These are phyloP conservation scores for Geranium brycei DNA, from an alignment of 345 rosid species.

Conservation along the genomic window DNA sequence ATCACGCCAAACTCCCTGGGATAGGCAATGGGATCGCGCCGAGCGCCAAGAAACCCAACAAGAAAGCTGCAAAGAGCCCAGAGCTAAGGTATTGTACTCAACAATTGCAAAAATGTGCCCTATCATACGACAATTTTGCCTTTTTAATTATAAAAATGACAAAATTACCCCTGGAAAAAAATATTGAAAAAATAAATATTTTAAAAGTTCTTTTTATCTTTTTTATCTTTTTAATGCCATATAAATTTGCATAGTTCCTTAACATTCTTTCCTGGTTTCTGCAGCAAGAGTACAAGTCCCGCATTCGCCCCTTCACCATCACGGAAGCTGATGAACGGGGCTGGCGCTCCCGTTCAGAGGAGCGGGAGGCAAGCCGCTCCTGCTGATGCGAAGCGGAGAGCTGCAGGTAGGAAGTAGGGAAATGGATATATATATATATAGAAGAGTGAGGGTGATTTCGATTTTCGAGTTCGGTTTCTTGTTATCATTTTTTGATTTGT, in stretches of 20 bases:
- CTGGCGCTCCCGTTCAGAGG: conserved; percentile 24
- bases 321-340: conserved; percentile 40
- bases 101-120: neutral
- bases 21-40: conserved; percentile 30
- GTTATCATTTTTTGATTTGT: conserved; percentile 7
- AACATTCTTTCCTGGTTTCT: neutral
- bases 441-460: conserved; percentile 7
- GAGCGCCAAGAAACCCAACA: conserved; percentile 36
- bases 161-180: too few species aligned
- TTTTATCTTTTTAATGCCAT: neutral
- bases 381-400: conserved; percentile 54
- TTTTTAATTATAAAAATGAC: too few species aligned
- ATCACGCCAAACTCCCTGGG: conserved; percentile 50
- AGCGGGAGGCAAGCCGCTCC: conserved; percentile 36
- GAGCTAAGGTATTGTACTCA: conserved; percentile 26
- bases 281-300: conserved; percentile 40
- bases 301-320: conserved; percentile 54
- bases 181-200: too few species aligned
- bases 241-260: neutral
- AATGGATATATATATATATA: conserved; percentile 8
- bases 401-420: conserved; percentile 44
- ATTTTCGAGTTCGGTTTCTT: conserved; percentile 9
- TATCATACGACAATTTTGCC: neutral
- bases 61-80: conserved; percentile 40
- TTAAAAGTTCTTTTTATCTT: too few species aligned